Evolutionary conservation across 805 yeast species (phyloP), one percentile per base, ranked within the genome.

Genomic region (Barnettozyma populi): DNA sequence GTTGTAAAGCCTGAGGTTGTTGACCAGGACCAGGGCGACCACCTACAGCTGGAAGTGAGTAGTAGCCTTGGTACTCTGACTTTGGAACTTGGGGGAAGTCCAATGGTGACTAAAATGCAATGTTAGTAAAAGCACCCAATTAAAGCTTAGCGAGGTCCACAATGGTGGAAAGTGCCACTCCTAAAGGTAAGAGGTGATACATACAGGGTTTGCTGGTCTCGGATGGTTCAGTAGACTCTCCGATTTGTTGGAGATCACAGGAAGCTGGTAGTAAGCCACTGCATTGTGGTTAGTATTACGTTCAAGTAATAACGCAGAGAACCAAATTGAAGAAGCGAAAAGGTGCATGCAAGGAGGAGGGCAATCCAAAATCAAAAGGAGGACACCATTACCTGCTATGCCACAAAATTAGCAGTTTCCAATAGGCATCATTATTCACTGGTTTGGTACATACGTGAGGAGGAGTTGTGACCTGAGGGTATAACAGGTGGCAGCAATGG

Each of bases 1-100:
- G 57, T 35, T 44, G 62, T 36, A 38, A 60, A 27, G 45, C 61
- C 31, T 43, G 52, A 36, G 46, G 56, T 36, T 46, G 59, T 34
- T 41, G 50, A 46, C 53, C 21, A 4, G 42, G 20, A 39, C 23
- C 21, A 16, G 18, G 42, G 34, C 42, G 32, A 21, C 23, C 24
- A 37, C 24, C 29, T 20, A 37, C 40, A 13, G 27, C 24, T 21
- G 42, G 42, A 5, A 39, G 42, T n/a, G 42, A 39, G 32, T 39
- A 39, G 42, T 25, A 39, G 3, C 21, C 21, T 39, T 16, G 42
- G 34, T 39, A 39, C 20, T 25, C 42, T 44, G 45, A 20, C 43
- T 23, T 37, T 29, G 18, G 48, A 18, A 20, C 25, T 36, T 42
- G 46, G 35, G 38, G 36, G 25, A 49, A 49, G 25, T 43, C 46